Evolutionary conservation across 2,329 filamentous ascomycete species (phyloP).

Genomic region (Reticulascus tulasneorum): DNA sequence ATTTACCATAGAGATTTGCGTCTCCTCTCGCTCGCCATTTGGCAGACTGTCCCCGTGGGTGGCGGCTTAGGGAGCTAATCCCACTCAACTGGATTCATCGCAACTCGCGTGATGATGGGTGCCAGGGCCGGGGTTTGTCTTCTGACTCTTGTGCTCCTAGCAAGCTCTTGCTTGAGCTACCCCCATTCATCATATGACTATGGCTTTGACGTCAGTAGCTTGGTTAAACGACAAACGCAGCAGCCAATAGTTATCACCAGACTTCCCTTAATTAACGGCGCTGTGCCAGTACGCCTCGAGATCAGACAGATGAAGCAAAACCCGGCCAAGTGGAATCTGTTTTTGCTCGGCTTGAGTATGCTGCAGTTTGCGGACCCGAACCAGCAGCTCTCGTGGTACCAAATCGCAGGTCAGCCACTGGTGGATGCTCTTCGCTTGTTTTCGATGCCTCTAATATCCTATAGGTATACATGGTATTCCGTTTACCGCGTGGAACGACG

Average conservation of each 20-base stretch:
- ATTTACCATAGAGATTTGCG: too few relatives aligned
- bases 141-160: constrained; percentile 1
- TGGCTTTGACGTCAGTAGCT: constrained; percentile 37
- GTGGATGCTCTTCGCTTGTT: constrained; percentile 1
- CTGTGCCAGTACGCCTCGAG: constrained; percentile 54
- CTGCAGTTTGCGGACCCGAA: constrained; percentile 65
- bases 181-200: constrained; percentile 40
- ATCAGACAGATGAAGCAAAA: constrained; percentile 63
- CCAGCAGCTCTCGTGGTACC: constrained; percentile 68
- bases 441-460: constrained; percentile 7
- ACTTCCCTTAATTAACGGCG: constrained; percentile 36
- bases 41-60: too few relatives aligned
- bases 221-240: constrained; percentile 35
- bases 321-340: constrained; percentile 69
- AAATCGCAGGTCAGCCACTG: constrained; percentile 61
- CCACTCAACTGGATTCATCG: background rate
- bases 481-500: constrained; percentile 50
- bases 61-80: too few relatives aligned
- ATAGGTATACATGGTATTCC: constrained; percentile 79
- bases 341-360: constrained; percentile 68
- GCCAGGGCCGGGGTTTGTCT: too few relatives aligned
- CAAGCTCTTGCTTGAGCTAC: background rate
- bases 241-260: constrained; percentile 38
- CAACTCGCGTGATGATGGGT: constrained; percentile 2
- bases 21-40: too few relatives aligned